Evolutionary conservation across 23 red algal species (phyloP), one percentile per base, ranked within the genome.

Genomic region (Chondrus crispus): DNA sequence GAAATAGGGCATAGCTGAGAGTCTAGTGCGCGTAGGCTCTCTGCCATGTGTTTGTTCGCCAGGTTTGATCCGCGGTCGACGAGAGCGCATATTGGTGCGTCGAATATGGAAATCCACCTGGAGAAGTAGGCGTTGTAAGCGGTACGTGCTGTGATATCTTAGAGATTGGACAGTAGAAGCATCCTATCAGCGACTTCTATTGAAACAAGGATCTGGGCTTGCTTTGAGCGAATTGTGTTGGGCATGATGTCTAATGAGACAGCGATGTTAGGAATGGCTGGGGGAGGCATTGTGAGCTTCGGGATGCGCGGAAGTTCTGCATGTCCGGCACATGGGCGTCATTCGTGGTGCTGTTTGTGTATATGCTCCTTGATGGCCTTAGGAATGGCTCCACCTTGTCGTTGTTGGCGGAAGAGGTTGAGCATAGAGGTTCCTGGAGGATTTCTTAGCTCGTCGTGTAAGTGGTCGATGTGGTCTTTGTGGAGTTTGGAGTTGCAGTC

Each of bases 1-100:
- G 71, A 37, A 38, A 77, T 77, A 38, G 71, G 71, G 43, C 71
- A 77, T 26, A 77, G 71, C 43, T 77, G 71, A 22, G 26, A 77
- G 28, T 77, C 38, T 24, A 77, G 71, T 1, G n/a, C 26, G 71
- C 44, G 1, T 46, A 77, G 71, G 38, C 43, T 42, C 37, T 13
- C 37, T 46, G 71, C 71, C 1, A 77, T 77, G 24, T 77, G n/a
- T 37, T 24, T 26, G 43, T 24, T 35, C 0, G 38, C 44, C 29
- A 77, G 71, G 1, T 77, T 77, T 26, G 38, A 46, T 35, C 71
- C 71, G 1, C 71, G 26, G 1, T 77, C 1, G 38, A 77, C 71
- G 38, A 77, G n/a, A 20, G 1, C 43, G 1, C 32, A 77, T 26
- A 35, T 24, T 48, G 71, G 71, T 26, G 38, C 44, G 38, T 77